phyloP scores from a whole-genome alignment of 176 grass and related monocot species.

The sorghum (Sorghum bicolor) region DNA sequence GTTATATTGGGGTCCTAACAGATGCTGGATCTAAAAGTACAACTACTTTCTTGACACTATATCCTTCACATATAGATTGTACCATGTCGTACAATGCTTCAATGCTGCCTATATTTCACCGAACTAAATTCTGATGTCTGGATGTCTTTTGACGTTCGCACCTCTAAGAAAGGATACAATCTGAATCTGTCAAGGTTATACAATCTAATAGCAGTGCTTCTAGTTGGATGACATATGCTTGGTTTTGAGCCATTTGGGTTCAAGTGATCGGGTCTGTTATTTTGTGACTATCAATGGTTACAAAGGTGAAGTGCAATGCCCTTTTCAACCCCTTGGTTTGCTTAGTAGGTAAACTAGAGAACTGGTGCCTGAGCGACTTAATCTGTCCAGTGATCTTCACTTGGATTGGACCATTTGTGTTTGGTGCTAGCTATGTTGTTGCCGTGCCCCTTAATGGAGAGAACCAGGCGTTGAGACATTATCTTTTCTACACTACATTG shows the following conservation, averaged over 20 bases:
- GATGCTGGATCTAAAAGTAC: constrained; percentile 14
- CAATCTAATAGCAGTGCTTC: neutral
- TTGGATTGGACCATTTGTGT: no score
- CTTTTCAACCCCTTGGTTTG: neutral
- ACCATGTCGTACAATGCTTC: constrained; percentile 30
- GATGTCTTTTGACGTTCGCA: no score
- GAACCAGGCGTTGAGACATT: neutral
- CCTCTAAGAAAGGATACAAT: neutral
- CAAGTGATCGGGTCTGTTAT: neutral
- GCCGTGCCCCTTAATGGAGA: neutral
- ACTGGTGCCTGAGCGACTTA: no score
- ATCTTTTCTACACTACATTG: no score
- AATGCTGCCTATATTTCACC: constrained; percentile 12
- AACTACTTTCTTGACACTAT: neutral
- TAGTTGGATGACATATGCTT: neutral
- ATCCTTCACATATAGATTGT: constrained; percentile 14
- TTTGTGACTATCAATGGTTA: neutral
- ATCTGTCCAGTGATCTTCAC: no score
- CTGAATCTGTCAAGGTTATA: neutral
- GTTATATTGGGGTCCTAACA: neutral
- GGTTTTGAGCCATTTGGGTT: neutral
- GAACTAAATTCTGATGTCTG: neutral
- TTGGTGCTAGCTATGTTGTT: no score
- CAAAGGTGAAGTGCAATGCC: no score
- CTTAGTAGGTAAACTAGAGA: neutral